Evolutionary conservation across 2,329 filamentous ascomycete genomes (phyloP).

Genomic region (Hymenoscyphus occultus): DNA sequence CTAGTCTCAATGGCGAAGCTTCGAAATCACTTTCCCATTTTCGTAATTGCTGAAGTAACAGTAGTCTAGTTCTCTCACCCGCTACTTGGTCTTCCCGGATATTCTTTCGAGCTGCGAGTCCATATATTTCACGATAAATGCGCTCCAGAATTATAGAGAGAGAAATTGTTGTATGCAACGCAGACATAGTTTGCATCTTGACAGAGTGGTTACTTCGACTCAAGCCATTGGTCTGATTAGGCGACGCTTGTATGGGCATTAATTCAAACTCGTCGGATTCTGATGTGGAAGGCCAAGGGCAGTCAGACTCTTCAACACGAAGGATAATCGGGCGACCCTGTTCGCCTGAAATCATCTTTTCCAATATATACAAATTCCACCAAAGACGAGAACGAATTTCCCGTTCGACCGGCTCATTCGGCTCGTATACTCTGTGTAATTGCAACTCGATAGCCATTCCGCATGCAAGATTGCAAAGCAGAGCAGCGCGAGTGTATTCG

Average conservation of each 20-base stretch:
- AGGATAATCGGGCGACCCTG: slow-evolving; percentile 33
- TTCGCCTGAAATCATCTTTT: slow-evolving; percentile 35
- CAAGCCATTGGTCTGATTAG: slow-evolving; percentile 10
- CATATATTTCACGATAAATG: slow-evolving; percentile 31
- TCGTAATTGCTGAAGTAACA: slow-evolving; percentile 26
- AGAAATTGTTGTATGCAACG: slow-evolving; percentile 30
- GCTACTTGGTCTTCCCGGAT: slow-evolving; percentile 29
- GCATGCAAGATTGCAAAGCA: slow-evolving; percentile 30
- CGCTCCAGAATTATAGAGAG: slow-evolving; percentile 29
- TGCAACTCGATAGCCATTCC: slow-evolving; percentile 35
- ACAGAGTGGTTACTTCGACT: slow-evolving; percentile 20
- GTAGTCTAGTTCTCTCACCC: slow-evolving; percentile 29
- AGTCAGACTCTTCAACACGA: slow-evolving; percentile 30
- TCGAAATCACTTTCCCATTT: slow-evolving; percentile 31
- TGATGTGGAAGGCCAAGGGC: slow-evolving; percentile 30
- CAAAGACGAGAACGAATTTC: slow-evolving; percentile 33
- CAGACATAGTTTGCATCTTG: slow-evolving; percentile 33
- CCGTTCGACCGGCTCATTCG: slow-evolving; percentile 26
- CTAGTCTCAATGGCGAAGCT: slow-evolving; percentile 29
- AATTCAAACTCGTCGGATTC: slow-evolving; percentile 36
- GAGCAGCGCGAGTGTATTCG: slow-evolving; percentile 33
- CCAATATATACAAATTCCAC: slow-evolving; percentile 36
- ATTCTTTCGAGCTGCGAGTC: slow-evolving; percentile 27
- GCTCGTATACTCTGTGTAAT: slow-evolving; percentile 27
- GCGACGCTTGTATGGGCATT: slow-evolving; percentile 22